Evolutionary conservation across 106 monocot species (phyloP).

Genomic region (Allium fistulosum): DNA sequence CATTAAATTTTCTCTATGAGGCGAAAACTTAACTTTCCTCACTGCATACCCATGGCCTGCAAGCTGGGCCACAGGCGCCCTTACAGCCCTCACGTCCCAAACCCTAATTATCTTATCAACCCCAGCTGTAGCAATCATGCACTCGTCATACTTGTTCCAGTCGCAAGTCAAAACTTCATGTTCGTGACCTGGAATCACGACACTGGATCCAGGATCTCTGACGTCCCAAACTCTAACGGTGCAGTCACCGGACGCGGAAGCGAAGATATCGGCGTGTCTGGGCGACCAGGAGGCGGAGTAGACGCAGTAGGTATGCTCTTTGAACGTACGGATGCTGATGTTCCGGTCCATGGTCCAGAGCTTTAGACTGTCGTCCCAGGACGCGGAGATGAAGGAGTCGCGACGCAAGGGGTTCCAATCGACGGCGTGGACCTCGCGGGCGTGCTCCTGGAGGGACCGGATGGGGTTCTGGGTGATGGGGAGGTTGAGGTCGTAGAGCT

Average conservation of each 20-base stretch:
- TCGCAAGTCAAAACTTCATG: slow-evolving; percentile 81
- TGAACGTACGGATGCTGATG: slow-evolving; percentile 69
- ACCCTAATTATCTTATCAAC: slow-evolving; percentile 82
- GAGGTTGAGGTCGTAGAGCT: slow-evolving; percentile 74
- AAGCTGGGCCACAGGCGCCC: slow-evolving; percentile 51
- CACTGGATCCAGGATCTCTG: slow-evolving; percentile 56
- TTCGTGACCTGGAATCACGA: slow-evolving; percentile 83
- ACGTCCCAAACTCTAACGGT: slow-evolving; percentile 91
- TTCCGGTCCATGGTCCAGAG: slow-evolving; percentile 90
- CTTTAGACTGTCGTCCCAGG: slow-evolving; percentile 94
- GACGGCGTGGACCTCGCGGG: slow-evolving; percentile 76
- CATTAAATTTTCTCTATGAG: slow-evolving; percentile 61
- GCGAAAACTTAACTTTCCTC: slow-evolving; percentile 70
- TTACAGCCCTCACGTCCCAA: slow-evolving; percentile 70
- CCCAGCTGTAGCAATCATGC: slow-evolving; percentile 63
- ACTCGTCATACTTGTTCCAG: slow-evolving; percentile 97
- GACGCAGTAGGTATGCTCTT: slow-evolving; percentile 92
- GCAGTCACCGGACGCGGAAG: slow-evolving; percentile 83
- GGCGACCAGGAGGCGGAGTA: slow-evolving; percentile 74
- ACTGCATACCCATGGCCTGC: slow-evolving; percentile 88
- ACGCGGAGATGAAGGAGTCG: slow-evolving; percentile 83
- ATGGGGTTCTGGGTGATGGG: slow-evolving; percentile 75
- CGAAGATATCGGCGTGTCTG: slow-evolving; percentile 87
- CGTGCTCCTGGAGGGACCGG: slow-evolving; percentile 73
- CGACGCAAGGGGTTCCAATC: slow-evolving; percentile 98